Evolutionary conservation across 2,329 filamentous ascomycete species (phyloP), one percentile per base, ranked within the genome.

Genomic region (Microascus cirrosus): DNA sequence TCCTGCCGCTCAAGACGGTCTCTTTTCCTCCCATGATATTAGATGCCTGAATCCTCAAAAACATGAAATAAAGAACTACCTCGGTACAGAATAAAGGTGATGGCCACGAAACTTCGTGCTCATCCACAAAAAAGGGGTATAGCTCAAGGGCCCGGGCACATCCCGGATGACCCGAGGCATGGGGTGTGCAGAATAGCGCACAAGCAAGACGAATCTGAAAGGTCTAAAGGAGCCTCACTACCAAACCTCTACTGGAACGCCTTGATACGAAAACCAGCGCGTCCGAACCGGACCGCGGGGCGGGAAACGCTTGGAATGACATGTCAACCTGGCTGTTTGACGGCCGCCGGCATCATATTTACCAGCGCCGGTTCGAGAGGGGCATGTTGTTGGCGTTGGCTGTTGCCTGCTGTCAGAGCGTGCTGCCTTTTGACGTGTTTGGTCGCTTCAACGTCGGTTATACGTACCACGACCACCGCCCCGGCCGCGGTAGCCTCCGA

Each of bases 401-500:
- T 73, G 67, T 65, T 62, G 63, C 36, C 48, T 63, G 63, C 62
- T 62, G 64, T 71, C 69, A 71, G 69, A 64, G 64, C 15, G 39
- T 45, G 39, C 39, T 45, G 39, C 61, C 63, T 65, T n/a, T 66
- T 61, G 65, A 64, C 63, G 62, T 60, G 61, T 61, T 62, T 34
- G 36, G 15, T 25, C 62, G 63, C 57, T 63, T 68, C 65, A 70
- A 62, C 65, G 67, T 63, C 68, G 67, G 62, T 70, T 68, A 64
- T 65, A 74, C 72, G 69, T 73, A 77, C 77, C 77, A 70, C 78
- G 76, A 65, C 77, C 76, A 61, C 67, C 67, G 57, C 75, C 74
- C 64, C 85, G 79, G 65, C 83, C 81, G 64, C 87, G 84, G 70
- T 86, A 86, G 66, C 89, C 84, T 67, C 87, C 84, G 67, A 83